These are phyloP conservation scores for Mucuna pruriens DNA, from an alignment of 306 rosid genomes.

Conservation along the genomic window DNA sequence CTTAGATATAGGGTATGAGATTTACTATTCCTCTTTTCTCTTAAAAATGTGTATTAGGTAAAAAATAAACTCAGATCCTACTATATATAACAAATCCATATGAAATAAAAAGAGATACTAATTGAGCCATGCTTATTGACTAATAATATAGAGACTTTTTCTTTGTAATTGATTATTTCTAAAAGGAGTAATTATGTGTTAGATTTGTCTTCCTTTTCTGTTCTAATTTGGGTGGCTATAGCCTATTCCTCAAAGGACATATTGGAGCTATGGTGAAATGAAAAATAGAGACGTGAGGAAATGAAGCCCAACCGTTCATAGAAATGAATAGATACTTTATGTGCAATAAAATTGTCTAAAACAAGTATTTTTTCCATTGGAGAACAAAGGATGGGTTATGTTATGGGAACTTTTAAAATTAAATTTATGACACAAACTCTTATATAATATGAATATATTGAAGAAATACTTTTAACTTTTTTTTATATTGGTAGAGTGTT, in stretches of 20 bases:
- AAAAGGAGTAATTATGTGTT: not conserved
- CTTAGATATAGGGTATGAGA: too few species aligned
- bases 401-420: too few species aligned
- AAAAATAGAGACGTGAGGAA: not conserved
- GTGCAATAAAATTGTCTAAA: not conserved
- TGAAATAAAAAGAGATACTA: not conserved
- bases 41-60: too few species aligned
- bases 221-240: not conserved
- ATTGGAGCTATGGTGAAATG: not conserved
- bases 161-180: not conserved
- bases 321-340: not conserved
- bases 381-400: not conserved
- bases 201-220: not conserved
- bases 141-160: not conserved
- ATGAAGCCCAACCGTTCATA: not conserved
- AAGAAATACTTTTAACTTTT: too few species aligned
- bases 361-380: not conserved
- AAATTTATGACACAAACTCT: not conserved
- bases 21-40: too few species aligned
- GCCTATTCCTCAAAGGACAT: not conserved
- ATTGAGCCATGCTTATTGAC: too few species aligned
- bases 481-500: too few species aligned
- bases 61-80: too few species aligned
- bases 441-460: too few species aligned
- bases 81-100: not conserved